Base-by-base conservation (phyloP, 2,329 filamentous ascomycete species). In the Phyllosticta paracitricarpa region DNA sequence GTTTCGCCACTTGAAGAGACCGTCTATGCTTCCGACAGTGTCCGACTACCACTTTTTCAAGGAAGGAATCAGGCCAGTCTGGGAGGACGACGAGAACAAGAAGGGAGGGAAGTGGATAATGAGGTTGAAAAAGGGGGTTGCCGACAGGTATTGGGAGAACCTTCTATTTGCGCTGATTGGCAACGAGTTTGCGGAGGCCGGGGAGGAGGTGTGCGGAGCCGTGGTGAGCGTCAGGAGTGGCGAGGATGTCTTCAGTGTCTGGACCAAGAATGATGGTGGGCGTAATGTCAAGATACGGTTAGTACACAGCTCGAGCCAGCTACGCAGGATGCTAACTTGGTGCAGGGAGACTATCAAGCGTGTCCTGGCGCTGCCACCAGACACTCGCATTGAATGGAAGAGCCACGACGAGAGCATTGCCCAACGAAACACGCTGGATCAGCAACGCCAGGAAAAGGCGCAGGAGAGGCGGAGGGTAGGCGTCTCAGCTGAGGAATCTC, bases 41-140 rank as follows among this genome's bases (percentile, higher is more conserved):
- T 97, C 92, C 25, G 94, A 99, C 76, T 99, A 97, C 72, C 94
- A 99, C 73, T 87, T 99, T 63, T 99, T 99, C 81, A 96, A 94
- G 76, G 91, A 94, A 71, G 93, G 92, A 60, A 92, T 99, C 64
- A 86, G 94, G 63, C 94, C 94, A 24, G 94, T 99, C 68, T 99
- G 94, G 94, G 94, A 99, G 75, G 94, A 99, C 68, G 91, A 96
- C 55, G 91, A 95, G 73, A 99, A 99, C 78, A 94, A 91, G 75
- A 88, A 87, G 67, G 94, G 94, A 60, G 94, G 94, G 58, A 99
- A 99, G 78, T 99, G 93, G 93, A 92, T 97, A 66, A 87, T 99
- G 73, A 84, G 93, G 66, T 79, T 99, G 72, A 97, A 96, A 83
- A 99, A 99, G 81, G 94, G 94, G 26, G 90, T 99, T 22, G 90